phyloP scores from a whole-genome alignment of 1,284 basidiomycete species.

The Sporisorium sorghi region DNA sequence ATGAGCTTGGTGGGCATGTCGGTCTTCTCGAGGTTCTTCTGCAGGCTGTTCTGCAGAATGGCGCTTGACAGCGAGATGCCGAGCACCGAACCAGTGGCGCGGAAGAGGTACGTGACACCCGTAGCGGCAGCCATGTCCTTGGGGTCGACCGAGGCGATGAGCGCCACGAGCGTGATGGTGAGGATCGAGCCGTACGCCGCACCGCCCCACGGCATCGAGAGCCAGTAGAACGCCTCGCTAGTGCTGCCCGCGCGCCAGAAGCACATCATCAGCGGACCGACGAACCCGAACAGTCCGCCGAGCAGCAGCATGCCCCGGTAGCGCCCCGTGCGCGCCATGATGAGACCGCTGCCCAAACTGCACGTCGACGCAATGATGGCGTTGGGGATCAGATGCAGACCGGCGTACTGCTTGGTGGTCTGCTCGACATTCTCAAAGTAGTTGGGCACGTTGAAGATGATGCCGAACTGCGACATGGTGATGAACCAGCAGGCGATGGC shows the following conservation, averaged over 20 bases:
- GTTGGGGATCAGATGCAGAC: conserved; percentile 69
- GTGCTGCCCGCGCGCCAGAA: conserved; percentile 69
- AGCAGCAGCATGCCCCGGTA: conserved; percentile 68
- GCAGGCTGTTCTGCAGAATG: conserved; percentile 69
- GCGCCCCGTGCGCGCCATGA: conserved; percentile 69
- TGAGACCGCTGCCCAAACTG: conserved; percentile 69
- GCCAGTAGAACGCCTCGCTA: conserved; percentile 66
- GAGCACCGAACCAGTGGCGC: conserved; percentile 69
- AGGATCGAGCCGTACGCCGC: conserved; percentile 68
- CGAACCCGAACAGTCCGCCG: conserved; percentile 63
- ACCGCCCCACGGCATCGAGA: conserved; percentile 67
- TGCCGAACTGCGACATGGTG: conserved; percentile 69
- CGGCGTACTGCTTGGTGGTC: conserved; percentile 66
- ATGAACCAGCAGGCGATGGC: conserved; percentile 70
- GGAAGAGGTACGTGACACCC: conserved; percentile 70
- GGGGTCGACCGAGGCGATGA: conserved; percentile 69
- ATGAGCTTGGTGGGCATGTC: conserved; percentile 65
- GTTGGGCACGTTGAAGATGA: conserved; percentile 69
- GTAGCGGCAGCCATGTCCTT: conserved; percentile 69
- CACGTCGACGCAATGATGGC: conserved; percentile 69
- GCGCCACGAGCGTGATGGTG: conserved; percentile 69
- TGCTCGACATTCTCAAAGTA: conserved; percentile 70
- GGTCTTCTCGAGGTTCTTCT: conserved; percentile 57
- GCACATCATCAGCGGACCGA: conserved; percentile 69
- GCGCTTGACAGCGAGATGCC: conserved; percentile 70